Base-by-base conservation (phyloP, 1,139 yeast species). In the Protomyces lactucae-debilis region DNA sequence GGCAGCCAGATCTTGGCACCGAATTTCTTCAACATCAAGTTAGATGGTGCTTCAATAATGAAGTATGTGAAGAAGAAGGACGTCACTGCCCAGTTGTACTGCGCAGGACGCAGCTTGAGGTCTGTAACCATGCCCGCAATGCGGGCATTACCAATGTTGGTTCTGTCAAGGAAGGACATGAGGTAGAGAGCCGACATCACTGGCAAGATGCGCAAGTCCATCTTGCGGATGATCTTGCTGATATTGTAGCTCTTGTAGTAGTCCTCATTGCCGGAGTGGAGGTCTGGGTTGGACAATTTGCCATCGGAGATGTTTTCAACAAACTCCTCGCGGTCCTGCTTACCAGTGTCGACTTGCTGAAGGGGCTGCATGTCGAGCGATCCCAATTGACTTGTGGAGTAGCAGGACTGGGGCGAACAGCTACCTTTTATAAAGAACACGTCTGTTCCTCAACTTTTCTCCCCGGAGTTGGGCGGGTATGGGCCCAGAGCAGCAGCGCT, bases 41-140 rank as follows among this genome's bases (percentile, higher is more conserved):
- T 87, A 28, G 89, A 84, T 9, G 87, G 77, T 51, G 86, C 80
- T 73, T 87, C 93, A 68, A 85, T 90, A 21, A 85, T 85, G 25
- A 23, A 40, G 32, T n/a, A 35, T 35, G 60, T 45, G 45, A 60
- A 54, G 59, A 60, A 60, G 59, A 60, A 60, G 18, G 55, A 54
- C 18, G 64, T 60, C 9, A 60, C 54, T 3, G 55, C 46, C 32
- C 79, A 80, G 71, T 85, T 85, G 76, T 81, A 87, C 72, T 86
- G 87, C 69, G 79, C 79, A 3, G 87, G 86, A 1, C 75, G 74
- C 65, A 87, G 77, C 28, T 76, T 70, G 60, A 86, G 76, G 61
- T 83, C 86, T 4, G 72, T 73, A 35, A 80, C 75, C 69, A 84
- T 74, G 8, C 86, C 86, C 68, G 84, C 83, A 67, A 83, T 51